Evolutionary conservation across 257 asterid species (phyloP).

Genomic region (Solanum etuberosum): DNA sequence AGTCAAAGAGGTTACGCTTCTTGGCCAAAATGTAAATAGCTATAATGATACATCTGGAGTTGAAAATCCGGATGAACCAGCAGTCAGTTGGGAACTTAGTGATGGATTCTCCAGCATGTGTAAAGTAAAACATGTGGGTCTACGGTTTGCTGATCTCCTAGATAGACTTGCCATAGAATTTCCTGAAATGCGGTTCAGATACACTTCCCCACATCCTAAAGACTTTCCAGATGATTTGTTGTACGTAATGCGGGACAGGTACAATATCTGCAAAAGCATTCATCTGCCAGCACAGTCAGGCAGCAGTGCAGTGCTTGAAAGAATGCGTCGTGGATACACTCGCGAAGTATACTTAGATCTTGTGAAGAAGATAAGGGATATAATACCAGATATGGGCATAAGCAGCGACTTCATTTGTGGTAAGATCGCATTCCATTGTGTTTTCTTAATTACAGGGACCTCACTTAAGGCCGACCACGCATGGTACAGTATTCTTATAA

Average conservation of each 20-base stretch:
- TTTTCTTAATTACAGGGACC: not conserved
- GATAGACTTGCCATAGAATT: conserved; percentile 73
- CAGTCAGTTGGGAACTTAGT: conserved; percentile 72
- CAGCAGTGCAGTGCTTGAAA: conserved; percentile 71
- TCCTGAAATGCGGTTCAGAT: conserved; percentile 97
- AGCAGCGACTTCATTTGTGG: conserved; percentile 97
- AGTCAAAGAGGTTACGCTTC: conserved; percentile 92
- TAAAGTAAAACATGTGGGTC: conserved; percentile 75
- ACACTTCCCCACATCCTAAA: conserved; percentile 97
- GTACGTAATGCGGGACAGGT: conserved; percentile 79
- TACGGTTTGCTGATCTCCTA: conserved; percentile 89
- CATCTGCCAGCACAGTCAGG: conserved; percentile 98
- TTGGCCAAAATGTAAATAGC: conserved; percentile 96
- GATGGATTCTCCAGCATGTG: conserved; percentile 79
- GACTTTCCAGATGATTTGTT: conserved; percentile 89
- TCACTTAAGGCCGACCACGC: not conserved
- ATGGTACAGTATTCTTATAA: not conserved
- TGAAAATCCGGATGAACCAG: conserved; percentile 56
- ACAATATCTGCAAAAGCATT: conserved; percentile 86
- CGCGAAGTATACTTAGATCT: conserved; percentile 84
- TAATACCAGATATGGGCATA: conserved; percentile 84
- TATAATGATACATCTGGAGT: conserved; percentile 66
- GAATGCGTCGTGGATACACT: conserved; percentile 95
- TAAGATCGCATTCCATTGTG: conserved; percentile 21
- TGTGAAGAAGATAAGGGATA: conserved; percentile 57